Percentiles rank a stretch among this genome's conserved stretches.
Evolutionary conservation across 2,329 filamentous ascomycete genomes (phyloP).

Genomic region (Corynespora cassiicola): DNA sequence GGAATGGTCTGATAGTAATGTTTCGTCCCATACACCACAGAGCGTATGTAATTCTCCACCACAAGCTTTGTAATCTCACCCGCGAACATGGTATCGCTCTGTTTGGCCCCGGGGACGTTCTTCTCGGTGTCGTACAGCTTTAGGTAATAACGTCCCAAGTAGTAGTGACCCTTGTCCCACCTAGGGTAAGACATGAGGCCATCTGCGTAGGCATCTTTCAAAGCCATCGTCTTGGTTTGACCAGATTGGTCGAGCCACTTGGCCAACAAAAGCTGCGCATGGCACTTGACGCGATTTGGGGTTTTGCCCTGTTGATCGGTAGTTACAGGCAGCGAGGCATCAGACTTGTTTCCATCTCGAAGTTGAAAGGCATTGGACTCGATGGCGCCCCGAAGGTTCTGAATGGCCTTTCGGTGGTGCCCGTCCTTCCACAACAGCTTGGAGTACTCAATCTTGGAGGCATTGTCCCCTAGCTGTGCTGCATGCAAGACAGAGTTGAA

Average conservation of each 20-base stretch:
- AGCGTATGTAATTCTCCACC: conserved; percentile 91
- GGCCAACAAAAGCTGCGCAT: conserved; percentile 86
- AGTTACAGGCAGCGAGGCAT: conserved; percentile 42
- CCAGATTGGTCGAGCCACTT: conserved; percentile 98
- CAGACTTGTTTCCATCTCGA: conserved; percentile 43
- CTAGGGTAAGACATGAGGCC: conserved; percentile 72
- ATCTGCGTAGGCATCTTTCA: conserved; percentile 76
- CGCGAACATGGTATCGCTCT: conserved; percentile 63
- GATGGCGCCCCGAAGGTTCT: conserved; percentile 86
- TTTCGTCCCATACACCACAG: conserved; percentile 87
- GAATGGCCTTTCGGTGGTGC: conserved; percentile 92
- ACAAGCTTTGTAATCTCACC: conserved; percentile 88
- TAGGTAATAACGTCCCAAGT: conserved; percentile 95
- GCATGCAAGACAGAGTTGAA: conserved; percentile 95
- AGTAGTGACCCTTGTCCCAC: conserved; percentile 98
- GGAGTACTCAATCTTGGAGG: conserved; percentile 92
- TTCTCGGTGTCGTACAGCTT: conserved; percentile 93
- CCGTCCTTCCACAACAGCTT: conserved; percentile 92
- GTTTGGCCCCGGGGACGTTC: conserved; percentile 74
- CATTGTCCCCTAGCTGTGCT: conserved; percentile 80
- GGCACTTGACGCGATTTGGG: conserved; percentile 68
- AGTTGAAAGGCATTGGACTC: conserved; percentile 75
- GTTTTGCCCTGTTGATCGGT: conserved; percentile 46
- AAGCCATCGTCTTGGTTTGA: conserved; percentile 82
- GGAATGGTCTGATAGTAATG: conserved; percentile 96